Percentiles rank a stretch among this genome's conserved stretches.
Evolutionary conservation across 2,329 filamentous ascomycete genomes (phyloP).

Genomic region (Paracoccidioides brasiliensis): DNA sequence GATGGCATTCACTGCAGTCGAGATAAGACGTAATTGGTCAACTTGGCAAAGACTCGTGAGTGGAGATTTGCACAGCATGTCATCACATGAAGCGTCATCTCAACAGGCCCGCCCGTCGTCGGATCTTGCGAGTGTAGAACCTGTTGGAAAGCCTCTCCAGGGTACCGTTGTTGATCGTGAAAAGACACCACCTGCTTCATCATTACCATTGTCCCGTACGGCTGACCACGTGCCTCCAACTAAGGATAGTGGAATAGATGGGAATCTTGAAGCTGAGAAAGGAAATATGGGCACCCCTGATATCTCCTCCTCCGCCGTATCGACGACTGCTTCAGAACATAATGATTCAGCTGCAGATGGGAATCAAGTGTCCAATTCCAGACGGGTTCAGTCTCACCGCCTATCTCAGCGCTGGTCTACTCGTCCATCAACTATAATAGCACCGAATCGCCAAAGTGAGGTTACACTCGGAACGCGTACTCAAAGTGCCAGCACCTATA

Average conservation of each 20-base stretch:
- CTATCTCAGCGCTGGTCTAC: constrained; percentile 23
- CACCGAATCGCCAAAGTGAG: constrained; percentile 25
- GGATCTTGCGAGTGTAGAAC: not conserved
- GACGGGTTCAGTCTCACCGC: constrained; percentile 14
- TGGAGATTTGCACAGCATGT: constrained; percentile 1
- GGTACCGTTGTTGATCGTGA: not conserved
- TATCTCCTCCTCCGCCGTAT: not conserved
- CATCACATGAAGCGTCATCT: not conserved
- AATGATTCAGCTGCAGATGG: not conserved
- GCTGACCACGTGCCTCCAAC: not conserved
- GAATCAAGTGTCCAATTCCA: not conserved
- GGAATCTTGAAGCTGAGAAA: not conserved
- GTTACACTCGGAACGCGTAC: constrained; percentile 20
- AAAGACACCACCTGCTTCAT: not conserved
- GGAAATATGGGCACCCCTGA: not conserved
- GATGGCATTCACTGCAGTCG: constrained; percentile 71
- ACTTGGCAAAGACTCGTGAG: constrained; percentile 43
- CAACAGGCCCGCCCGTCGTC: not conserved
- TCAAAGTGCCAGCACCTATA: constrained; percentile 30
- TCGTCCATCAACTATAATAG: constrained; percentile 22
- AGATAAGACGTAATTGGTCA: constrained; percentile 63
- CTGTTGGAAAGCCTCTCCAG: not conserved
- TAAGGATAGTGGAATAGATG: not conserved
- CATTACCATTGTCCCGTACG: not conserved
- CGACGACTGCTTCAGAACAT: not conserved